A percentile compares a stretch with the other conserved stretches of the same genome.
Conservation (phyloP, 1,284 basidiomycete genomes). For the Malassezia japonica region DNA sequence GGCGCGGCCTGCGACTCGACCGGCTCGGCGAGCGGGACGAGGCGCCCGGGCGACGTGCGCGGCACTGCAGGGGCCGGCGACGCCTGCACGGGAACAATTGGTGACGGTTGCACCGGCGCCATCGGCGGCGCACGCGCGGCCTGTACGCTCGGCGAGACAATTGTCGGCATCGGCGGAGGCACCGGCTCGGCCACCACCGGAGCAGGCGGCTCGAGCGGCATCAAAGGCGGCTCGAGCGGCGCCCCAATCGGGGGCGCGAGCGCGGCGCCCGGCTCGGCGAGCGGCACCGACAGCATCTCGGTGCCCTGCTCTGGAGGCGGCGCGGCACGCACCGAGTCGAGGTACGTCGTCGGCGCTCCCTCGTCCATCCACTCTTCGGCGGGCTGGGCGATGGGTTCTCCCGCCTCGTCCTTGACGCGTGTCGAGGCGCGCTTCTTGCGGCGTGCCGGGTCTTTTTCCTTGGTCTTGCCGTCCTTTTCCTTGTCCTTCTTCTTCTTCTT, state of each 20-base stretch:
- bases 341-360: slow-evolving; percentile 5
- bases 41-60: not conserved
- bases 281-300: not conserved
- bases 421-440: not conserved
- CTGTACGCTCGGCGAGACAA: not conserved
- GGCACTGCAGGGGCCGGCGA: too few relatives aligned
- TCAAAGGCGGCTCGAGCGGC: not conserved
- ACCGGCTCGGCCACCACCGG: not conserved
- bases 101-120: too few relatives aligned
- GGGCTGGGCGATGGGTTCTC: not conserved
- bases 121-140: too few relatives aligned
- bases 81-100: too few relatives aligned
- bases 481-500: slow-evolving; percentile 15
- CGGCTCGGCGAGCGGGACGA: not conserved
- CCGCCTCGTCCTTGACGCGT: not conserved
- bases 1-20: not conserved
- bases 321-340: slow-evolving; percentile 1
- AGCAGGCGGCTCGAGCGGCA: not conserved
- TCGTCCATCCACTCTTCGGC: slow-evolving; percentile 6
- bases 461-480: not conserved
- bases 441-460: slow-evolving; percentile 4
- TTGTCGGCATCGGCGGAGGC: too few relatives aligned
- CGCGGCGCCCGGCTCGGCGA: not conserved
- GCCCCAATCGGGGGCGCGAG: not conserved
- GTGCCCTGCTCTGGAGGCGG: too few relatives aligned